phyloP scores from a whole-genome alignment of 768 basidiomycete genomes.

The Trametes cingulata region DNA sequence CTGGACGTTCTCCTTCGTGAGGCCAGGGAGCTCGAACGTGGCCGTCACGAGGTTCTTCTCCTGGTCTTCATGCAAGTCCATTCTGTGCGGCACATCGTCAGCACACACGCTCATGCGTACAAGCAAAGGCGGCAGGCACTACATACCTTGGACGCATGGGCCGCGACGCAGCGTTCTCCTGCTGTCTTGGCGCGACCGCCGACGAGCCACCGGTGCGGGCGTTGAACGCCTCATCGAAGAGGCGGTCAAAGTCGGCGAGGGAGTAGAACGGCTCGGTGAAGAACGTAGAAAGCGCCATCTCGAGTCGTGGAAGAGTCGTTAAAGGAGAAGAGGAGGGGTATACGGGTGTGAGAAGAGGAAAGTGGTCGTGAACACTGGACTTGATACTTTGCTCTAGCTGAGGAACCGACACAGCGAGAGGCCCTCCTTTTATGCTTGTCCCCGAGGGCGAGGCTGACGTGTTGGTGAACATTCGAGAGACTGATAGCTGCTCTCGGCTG shows the following conservation, averaged over 20 bases:
- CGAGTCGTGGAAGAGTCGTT: constrained; percentile 21
- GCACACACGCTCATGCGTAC: background rate
- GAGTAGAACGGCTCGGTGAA: constrained; percentile 45
- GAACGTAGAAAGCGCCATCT: constrained; percentile 39
- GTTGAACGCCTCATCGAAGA: constrained; percentile 44
- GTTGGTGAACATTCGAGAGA: constrained; percentile 8
- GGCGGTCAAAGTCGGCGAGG: constrained; percentile 43
- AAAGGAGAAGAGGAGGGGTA: constrained; percentile 2
- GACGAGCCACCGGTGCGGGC: constrained; percentile 20
- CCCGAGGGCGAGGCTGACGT: background rate
- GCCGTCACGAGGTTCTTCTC: constrained; percentile 51
- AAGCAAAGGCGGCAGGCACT: background rate
- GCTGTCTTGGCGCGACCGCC: constrained; percentile 1
- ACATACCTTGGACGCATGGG: constrained; percentile 27
- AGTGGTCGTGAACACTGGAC: constrained; percentile 19
- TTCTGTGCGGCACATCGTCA: constrained; percentile 34
- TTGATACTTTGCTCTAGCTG: constrained; percentile 20
- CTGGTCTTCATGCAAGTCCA: constrained; percentile 53
- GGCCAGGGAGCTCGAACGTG: constrained; percentile 56
- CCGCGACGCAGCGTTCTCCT: constrained; percentile 10
- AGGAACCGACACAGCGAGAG: background rate
- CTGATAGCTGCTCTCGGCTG: background rate
- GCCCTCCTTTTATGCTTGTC: background rate
- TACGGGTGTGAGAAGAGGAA: constrained; percentile 9
- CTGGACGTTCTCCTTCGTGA: constrained; percentile 49